Base-by-base conservation (phyloP, 352 stramenopile genomes). In the Phytophthora cajani region DNA sequence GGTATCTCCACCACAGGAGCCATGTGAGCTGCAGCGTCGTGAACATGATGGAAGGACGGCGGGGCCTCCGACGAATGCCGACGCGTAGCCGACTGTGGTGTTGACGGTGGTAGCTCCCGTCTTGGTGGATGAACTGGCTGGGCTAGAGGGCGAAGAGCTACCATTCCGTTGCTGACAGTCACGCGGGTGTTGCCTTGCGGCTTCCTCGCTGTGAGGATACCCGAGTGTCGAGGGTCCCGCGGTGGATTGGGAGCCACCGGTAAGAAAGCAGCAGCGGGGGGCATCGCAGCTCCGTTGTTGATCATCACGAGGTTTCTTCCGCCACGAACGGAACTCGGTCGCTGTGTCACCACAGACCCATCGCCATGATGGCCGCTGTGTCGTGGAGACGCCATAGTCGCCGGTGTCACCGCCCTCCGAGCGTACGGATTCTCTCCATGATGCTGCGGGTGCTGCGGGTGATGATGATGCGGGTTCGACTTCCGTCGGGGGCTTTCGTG, bases 281-380 rank as follows among this genome's bases (percentile, higher is more conserved):
- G 42, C 16, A 47, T 51, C 38, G 55, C 55, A 17, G 68, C 23
- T 5, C 71, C 72, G 40, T 73, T 76, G 47, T 54, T 78, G n/a
- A 79, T 62, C 40, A 80, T 56, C 27, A 90, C 80, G 1, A 90
- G 63, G 42, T 87, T 82, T 10, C 80, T 73, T 12, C 82, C 80
- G n/a, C 80, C 71, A 27, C 80, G 77, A 1, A 88, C 77, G 0
- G 80, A 88, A 16, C 70, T 81, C 5, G 82, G 80, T 12, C 82
- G 75, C 6, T 80, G 72, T 14, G 54, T 25, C 17, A 40, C 33
- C 3, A 6, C 40, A 40, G 46, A 65, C 4, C 36, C 17, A 62
- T 61, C 40, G 7, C 23, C 33, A 44, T 40, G 55, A 21, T 58
- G 42, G 9, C 7, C 16, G 44, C 12, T 44, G 23, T 71, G 53